Evolutionary conservation across 2,329 filamentous ascomycete genomes (phyloP), one percentile per base, ranked within the genome.

Genomic region (Verticillium dahliae): DNA sequence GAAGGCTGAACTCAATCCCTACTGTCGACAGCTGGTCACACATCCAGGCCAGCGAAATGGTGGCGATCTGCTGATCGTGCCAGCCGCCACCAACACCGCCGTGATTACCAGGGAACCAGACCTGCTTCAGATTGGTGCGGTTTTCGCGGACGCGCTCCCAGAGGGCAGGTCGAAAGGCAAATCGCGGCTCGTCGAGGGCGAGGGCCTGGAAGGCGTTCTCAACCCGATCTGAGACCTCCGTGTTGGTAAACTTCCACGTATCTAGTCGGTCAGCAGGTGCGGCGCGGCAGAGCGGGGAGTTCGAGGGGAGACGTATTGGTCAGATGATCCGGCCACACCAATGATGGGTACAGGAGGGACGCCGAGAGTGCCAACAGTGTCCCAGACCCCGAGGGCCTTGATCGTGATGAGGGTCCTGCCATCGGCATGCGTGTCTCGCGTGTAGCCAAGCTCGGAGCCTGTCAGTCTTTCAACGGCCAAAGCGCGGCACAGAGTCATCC

Each of bases 71-170:
- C 39, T 67, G 64, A 10, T 69, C 67, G 5, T 64, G 54, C 80
- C 82, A 85, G 0, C 84, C 85, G 31, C 84, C 85, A 6, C 84
- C 84, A 57, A 86, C 84, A 63, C 86, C 84, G 13, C 81, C 83
- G 67, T 88, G 85, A 60, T 79, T 80, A 13, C 85, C 85, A 0
- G 85, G 81, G 67, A 88, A 88, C 80, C 81, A 83, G 14, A 68
- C 67, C 35, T 69, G 68, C 4, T 64, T 62, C 18, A 69, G 67
- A 1, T 65, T 59, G 2, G 65, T 66, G 2, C 52, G 60, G 2
- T 45, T 60, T 56, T 68, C 65, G 10, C 37, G 55, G 52, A 41
- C 58, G 39, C 62, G 70, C 9, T 56, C 68, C 72, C 72, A 75
- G 10, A 75, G 64, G 1, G 69, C 69, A 1, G 71, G 71, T 0